phyloP scores from a whole-genome alignment of 2,329 filamentous ascomycete species.

The Penicillium brasilianum region DNA sequence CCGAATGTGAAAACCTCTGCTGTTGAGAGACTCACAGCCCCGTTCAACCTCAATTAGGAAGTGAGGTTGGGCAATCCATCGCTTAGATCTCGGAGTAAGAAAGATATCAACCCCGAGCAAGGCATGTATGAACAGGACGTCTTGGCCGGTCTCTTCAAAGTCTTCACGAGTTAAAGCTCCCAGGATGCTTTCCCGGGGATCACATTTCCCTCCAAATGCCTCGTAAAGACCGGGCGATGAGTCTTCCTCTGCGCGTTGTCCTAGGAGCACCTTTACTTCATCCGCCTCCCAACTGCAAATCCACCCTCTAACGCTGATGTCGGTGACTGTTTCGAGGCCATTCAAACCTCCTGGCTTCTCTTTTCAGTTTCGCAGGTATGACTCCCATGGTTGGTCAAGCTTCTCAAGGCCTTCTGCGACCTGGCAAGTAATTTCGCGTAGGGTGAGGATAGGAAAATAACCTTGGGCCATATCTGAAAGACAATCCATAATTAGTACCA shows the following conservation, averaged over 20 bases:
- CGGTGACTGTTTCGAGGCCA: no score
- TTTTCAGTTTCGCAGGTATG: no score
- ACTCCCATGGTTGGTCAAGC: no score
- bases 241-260: slow-evolving; percentile 2
- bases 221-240: slow-evolving; percentile 7
- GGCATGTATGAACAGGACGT: slow-evolving; percentile 1
- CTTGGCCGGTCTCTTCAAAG: slow-evolving; percentile 3
- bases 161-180: slow-evolving; percentile 7
- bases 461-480: no score
- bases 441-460: no score
- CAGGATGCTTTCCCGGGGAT: slow-evolving; percentile 5
- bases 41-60: no score
- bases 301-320: not conserved
- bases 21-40: not conserved
- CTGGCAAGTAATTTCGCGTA: no score
- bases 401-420: no score
- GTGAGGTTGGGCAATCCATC: slow-evolving; percentile 6
- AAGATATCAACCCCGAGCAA: not conserved
- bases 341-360: no score
- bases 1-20: not conserved
- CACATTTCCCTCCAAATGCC: slow-evolving; percentile 7
- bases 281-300: slow-evolving; percentile 4
- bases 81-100: slow-evolving; percentile 1
- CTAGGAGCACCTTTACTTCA: slow-evolving; percentile 1
- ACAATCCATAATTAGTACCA: no score